These are phyloP conservation scores for Lanzia echinophila DNA, from an alignment of 2,329 filamentous ascomycete species.

Conservation along the genomic window DNA sequence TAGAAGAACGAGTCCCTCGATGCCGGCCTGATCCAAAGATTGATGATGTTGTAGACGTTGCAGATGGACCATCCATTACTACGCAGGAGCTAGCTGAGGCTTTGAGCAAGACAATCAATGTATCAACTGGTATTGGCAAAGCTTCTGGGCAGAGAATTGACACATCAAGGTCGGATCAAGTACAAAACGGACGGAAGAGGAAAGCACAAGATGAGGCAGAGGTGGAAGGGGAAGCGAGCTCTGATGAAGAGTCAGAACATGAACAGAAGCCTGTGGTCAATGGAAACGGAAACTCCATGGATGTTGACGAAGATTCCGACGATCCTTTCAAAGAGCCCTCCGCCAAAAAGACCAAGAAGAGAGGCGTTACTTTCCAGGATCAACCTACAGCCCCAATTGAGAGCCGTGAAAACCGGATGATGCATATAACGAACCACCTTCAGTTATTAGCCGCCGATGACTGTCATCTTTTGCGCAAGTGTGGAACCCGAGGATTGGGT, in stretches of 20 bases:
- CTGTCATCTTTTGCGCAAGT: conserved; percentile 61
- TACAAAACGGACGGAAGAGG: conserved; percentile 31
- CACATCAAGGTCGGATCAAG: conserved; percentile 41
- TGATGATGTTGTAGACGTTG: conserved; percentile 34
- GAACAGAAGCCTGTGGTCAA: conserved; percentile 12
- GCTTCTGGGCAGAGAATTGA: conserved; percentile 42
- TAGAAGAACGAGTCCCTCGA: conserved; percentile 62
- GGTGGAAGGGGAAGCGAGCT: conserved; percentile 19
- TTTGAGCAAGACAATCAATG: conserved; percentile 45
- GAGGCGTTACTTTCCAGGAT: conserved; percentile 47
- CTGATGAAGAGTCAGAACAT: conserved; percentile 21
- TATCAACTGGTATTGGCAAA: conserved; percentile 52
- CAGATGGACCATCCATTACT: conserved; percentile 33
- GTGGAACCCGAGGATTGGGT: conserved; percentile 54
- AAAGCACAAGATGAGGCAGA: conserved; percentile 23
- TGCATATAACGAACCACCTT: conserved; percentile 66
- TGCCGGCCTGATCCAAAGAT: conserved; percentile 56
- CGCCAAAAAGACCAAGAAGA: conserved; percentile 11
- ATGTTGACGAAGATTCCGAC: conserved; percentile 13
- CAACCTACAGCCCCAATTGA: conserved; percentile 16
- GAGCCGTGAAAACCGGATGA: conserved; percentile 38
- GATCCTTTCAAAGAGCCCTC: conserved; percentile 16
- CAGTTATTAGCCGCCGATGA: conserved; percentile 63
- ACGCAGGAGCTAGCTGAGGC: conserved; percentile 51
- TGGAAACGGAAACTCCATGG: conserved; percentile 12